A percentile compares a stretch with the other conserved stretches of the same genome.
These are phyloP conservation scores for Scleroderma citrinum DNA, from an alignment of 768 basidiomycete genomes.

Conservation along the genomic window DNA sequence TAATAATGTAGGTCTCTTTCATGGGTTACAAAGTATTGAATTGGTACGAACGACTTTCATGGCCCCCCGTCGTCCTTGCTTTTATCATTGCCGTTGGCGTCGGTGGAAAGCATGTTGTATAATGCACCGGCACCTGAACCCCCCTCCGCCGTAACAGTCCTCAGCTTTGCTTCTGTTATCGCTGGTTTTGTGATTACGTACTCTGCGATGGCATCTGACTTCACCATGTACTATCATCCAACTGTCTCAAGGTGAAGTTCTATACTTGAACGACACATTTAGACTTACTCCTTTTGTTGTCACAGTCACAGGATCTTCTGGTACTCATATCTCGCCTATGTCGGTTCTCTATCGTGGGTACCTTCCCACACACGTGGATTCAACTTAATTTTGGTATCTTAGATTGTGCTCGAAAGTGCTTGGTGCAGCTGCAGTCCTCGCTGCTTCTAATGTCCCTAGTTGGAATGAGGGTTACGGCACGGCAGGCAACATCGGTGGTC, in stretches of 20 bases:
- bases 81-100: slow-evolving; percentile 68
- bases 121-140: slow-evolving; percentile 44
- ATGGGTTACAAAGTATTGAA: slow-evolving; percentile 61
- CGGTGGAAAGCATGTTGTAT: slow-evolving; percentile 63
- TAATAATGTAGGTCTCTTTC: slow-evolving; percentile 46
- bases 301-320: slow-evolving; percentile 53
- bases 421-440: slow-evolving; percentile 62
- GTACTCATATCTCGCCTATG: slow-evolving; percentile 61
- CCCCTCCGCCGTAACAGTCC: slow-evolving; percentile 46
- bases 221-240: slow-evolving; percentile 62
- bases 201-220: slow-evolving; percentile 60
- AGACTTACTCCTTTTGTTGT: slow-evolving; percentile 6
- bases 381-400: background rate
- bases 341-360: slow-evolving; percentile 49
- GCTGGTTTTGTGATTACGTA: slow-evolving; percentile 71
- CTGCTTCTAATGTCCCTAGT: slow-evolving; percentile 46
- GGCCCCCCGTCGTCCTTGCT: slow-evolving; percentile 74
- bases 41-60: slow-evolving; percentile 68
- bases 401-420: slow-evolving; percentile 42
- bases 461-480: slow-evolving; percentile 51
- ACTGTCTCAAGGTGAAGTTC: slow-evolving; percentile 47
- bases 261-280: background rate
- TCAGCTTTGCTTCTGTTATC: slow-evolving; percentile 64
- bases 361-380: slow-evolving; percentile 21
- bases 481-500: slow-evolving; percentile 54